phyloP scores from a whole-genome alignment of 768 basidiomycete genomes.

The Serendipita sp. region DNA sequence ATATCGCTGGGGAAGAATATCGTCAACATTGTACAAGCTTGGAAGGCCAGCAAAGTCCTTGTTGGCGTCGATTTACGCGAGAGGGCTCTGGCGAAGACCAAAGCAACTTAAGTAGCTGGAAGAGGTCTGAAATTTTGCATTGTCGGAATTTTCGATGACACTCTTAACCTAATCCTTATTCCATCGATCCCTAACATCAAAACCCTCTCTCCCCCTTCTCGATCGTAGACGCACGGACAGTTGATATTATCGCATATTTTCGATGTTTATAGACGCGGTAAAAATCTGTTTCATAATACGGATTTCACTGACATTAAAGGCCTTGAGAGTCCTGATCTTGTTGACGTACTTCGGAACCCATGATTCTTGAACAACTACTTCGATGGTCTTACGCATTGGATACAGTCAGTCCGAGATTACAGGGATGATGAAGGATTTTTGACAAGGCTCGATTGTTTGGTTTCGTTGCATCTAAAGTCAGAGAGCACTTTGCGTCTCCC shows the following conservation, averaged over 20 bases:
- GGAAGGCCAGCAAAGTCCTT: conserved; percentile 28
- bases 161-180: background rate
- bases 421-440: background rate
- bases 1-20: conserved; percentile 27
- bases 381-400: background rate
- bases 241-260: too few species aligned
- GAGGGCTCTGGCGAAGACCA: conserved; percentile 21
- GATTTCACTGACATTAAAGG: too few species aligned
- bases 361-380: background rate
- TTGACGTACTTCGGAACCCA: too few species aligned
- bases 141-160: background rate
- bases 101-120: background rate
- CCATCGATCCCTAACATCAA: too few species aligned
- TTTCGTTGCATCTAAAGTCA: conserved; percentile 28
- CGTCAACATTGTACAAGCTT: conserved; percentile 33
- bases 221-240: too few species aligned
- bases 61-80: conserved; percentile 25
- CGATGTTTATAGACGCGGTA: too few species aligned
- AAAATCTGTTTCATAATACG: too few species aligned
- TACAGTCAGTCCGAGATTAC: background rate
- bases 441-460: background rate
- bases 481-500: conserved; percentile 86
- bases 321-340: too few species aligned
- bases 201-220: too few species aligned
- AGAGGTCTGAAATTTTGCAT: too few species aligned